Conservation (phyloP, 2,329 filamentous ascomycete genomes). For the Cladosporium colombiae region DNA sequence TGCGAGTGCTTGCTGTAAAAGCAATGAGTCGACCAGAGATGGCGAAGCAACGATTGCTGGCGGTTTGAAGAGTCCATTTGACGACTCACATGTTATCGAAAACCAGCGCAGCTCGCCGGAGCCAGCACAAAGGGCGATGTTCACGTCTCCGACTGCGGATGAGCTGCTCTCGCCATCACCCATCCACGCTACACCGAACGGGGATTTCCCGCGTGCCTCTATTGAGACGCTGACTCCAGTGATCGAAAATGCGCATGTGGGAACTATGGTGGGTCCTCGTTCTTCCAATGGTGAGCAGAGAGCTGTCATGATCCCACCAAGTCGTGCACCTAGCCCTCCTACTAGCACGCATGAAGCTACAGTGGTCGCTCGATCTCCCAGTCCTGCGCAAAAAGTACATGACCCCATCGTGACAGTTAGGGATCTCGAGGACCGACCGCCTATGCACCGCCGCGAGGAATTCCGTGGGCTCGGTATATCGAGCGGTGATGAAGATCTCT, state of each 20-base stretch:
- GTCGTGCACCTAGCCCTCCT: constrained; percentile 24
- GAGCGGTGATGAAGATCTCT: constrained; percentile 27
- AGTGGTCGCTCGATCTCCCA: background rate
- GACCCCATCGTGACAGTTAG: background rate
- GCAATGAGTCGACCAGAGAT: background rate
- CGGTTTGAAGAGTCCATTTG: constrained; percentile 8
- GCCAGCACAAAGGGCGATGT: background rate
- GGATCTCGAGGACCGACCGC: background rate
- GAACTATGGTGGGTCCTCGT: constrained; percentile 30
- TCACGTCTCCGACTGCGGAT: constrained; percentile 13
- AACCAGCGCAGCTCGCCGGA: background rate
- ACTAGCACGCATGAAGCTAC: constrained; percentile 4
- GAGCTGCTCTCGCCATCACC: constrained; percentile 13
- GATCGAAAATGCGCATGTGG: constrained; percentile 34
- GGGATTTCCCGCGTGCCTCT: background rate
- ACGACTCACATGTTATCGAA: constrained; percentile 5
- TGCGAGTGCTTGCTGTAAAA: background rate
- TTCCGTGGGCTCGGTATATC: constrained; percentile 32
- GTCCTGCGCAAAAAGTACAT: background rate
- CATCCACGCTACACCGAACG: background rate
- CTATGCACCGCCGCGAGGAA: constrained; percentile 27
- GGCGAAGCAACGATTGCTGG: background rate
- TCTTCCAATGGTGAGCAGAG: constrained; percentile 31
- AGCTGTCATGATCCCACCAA: constrained; percentile 28
- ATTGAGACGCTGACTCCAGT: constrained; percentile 27